Conservation (phyloP, 2,329 filamentous ascomycete genomes). For the Myrmaecium sp. region DNA sequence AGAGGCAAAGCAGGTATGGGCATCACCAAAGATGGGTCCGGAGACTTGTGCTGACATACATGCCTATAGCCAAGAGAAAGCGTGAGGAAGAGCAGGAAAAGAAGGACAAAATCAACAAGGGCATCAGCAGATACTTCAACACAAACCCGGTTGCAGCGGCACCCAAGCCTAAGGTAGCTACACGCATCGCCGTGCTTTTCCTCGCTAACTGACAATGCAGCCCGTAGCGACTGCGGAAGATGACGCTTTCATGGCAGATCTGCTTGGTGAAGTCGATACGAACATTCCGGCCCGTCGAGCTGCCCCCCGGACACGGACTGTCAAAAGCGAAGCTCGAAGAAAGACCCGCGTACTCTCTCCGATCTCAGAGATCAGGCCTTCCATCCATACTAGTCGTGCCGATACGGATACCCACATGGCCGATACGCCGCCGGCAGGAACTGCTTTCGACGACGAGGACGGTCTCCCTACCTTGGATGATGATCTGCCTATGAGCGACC, state of each 20-base stretch:
- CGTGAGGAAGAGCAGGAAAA: constrained; percentile 75
- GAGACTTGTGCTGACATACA: background rate
- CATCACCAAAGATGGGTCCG: constrained; percentile 3
- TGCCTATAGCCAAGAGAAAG: constrained; percentile 58
- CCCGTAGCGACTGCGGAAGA: constrained; percentile 70
- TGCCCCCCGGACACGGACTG: constrained; percentile 39
- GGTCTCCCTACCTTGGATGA: constrained; percentile 40
- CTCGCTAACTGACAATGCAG: constrained; percentile 26
- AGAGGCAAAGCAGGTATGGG: constrained; percentile 41
- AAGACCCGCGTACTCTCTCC: constrained; percentile 67
- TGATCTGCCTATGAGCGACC: constrained; percentile 70
- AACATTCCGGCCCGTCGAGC: constrained; percentile 43
- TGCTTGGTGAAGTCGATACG: constrained; percentile 76
- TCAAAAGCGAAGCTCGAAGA: constrained; percentile 60
- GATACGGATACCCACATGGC: constrained; percentile 27
- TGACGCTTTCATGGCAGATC: constrained; percentile 66
- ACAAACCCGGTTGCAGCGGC: constrained; percentile 48
- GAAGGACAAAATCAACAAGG: constrained; percentile 72
- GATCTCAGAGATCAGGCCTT: constrained; percentile 29
- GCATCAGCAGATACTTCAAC: constrained; percentile 90
- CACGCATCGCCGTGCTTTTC: background rate
- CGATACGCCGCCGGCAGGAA: constrained; percentile 22
- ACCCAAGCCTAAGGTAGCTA: constrained; percentile 62
- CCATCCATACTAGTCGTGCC: constrained; percentile 9
- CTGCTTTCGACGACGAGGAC: constrained; percentile 34